These are phyloP conservation scores for Sphagnum magellanicum DNA, from an alignment of 228 moss, liverwort and hornwort genomes.

Conservation along the genomic window DNA sequence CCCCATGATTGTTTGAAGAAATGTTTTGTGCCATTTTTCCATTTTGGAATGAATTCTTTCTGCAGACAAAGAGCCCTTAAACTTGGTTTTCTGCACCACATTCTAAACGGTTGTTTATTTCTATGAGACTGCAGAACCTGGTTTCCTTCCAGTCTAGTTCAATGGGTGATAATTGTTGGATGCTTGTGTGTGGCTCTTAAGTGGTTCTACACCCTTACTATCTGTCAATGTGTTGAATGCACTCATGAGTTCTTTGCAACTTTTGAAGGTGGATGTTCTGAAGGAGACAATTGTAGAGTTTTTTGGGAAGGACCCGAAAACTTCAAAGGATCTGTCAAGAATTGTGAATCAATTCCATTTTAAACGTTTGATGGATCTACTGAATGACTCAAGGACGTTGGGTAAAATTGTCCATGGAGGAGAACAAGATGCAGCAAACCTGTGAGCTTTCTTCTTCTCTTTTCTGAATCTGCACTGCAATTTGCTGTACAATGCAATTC, in stretches of 20 bases:
- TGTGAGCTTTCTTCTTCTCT: constrained; percentile 30
- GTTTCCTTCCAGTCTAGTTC: too few species aligned
- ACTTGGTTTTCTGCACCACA: too few species aligned
- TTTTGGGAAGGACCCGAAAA: constrained; percentile 65
- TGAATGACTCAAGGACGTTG: constrained; percentile 46
- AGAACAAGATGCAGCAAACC: constrained; percentile 30
- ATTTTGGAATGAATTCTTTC: too few species aligned
- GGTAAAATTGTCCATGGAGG: constrained; percentile 70
- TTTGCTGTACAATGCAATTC: background rate
- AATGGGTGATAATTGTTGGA: too few species aligned
- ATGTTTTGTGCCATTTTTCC: background rate
- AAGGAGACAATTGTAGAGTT: constrained; percentile 50
- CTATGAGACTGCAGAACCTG: too few species aligned
- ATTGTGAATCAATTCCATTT: constrained; percentile 56
- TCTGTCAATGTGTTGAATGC: background rate
- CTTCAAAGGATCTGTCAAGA: constrained; percentile 43
- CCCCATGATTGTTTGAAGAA: background rate
- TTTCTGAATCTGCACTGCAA: background rate
- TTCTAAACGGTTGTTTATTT: too few species aligned
- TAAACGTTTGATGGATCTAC: constrained; percentile 31
- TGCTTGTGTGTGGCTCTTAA: too few species aligned
- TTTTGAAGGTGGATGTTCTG: constrained; percentile 43
- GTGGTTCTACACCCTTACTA: too few species aligned
- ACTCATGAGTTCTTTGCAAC: background rate
- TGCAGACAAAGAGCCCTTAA: too few species aligned